phyloP scores from a whole-genome alignment of 2,329 filamentous ascomycete species.

The Diaporthe amygdali region DNA sequence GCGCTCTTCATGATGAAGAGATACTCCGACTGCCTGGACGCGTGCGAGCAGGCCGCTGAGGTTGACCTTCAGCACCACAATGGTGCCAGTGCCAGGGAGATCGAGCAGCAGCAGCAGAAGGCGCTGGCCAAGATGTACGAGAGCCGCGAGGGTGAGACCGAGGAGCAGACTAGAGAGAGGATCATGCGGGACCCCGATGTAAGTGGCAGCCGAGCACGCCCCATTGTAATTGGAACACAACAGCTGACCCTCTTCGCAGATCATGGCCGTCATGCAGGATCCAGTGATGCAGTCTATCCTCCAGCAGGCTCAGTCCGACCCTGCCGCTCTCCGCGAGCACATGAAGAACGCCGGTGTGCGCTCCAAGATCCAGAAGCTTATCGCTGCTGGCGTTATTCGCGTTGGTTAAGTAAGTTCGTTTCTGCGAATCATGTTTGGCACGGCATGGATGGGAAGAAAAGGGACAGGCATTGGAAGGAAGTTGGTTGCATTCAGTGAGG shows the following conservation, averaged over 20 bases:
- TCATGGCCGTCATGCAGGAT: constrained; percentile 90
- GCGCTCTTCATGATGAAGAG: constrained; percentile 97
- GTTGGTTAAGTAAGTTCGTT: constrained; percentile 54
- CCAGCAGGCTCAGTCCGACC: constrained; percentile 94
- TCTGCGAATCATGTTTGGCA: background rate
- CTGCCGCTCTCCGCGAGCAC: constrained; percentile 91
- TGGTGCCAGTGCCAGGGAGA: constrained; percentile 86
- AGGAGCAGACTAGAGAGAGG: constrained; percentile 92
- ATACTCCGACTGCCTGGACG: constrained; percentile 93
- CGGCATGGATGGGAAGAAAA: background rate
- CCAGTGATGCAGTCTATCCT: constrained; percentile 98
- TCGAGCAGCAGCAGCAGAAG: constrained; percentile 93
- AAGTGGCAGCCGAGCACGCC: constrained; percentile 40
- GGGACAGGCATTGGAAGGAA: background rate
- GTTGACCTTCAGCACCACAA: constrained; percentile 73
- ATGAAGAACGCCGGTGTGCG: constrained; percentile 91
- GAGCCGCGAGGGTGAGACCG: constrained; percentile 90
- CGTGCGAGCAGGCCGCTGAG: constrained; percentile 78
- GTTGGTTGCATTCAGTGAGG: background rate
- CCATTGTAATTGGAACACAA: background rate
- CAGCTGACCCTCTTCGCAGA: constrained; percentile 47
- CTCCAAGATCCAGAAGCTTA: constrained; percentile 91
- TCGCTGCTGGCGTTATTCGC: constrained; percentile 90
- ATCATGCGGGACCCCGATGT: constrained; percentile 91
- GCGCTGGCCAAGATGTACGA: constrained; percentile 89